Evolutionary conservation across 2,329 filamentous ascomycete genomes (phyloP), one percentile per base, ranked within the genome.

Genomic region (Diaporthe longicolla): DNA sequence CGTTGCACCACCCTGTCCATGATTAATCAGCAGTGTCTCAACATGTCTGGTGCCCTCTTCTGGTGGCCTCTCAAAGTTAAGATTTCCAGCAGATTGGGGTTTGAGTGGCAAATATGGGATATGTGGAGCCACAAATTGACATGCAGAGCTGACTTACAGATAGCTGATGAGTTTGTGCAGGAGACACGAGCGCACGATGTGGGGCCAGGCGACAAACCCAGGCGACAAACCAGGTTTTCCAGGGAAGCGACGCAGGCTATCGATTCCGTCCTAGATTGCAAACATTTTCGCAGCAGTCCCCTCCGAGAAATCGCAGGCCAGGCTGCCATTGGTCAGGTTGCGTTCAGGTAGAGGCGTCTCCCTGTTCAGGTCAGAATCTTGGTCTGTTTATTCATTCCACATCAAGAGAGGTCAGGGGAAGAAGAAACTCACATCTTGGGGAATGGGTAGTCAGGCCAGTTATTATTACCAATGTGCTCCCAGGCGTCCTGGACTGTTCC

Each of bases 401-500:
- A 1, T 2, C 9, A 3, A 13, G 32, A 0, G 4, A 32, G 1
- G 0, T 10, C 13, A 11, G 11, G 17, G 50, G 21, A 13, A 4
- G 7, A 13, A 17, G 1, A n/a, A 9, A 4, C 66, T 70, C 29
- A 70, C 66, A 45, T 10, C 1, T 45, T 26, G 9, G 37, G 66
- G 32, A 17, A 24, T 15, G 52, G 52, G 17, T 57, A 70, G 24
- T 10, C 52, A 24, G 66, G 66, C 66, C 66, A 69, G 29, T 24
- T 57, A 21, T 24, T 57, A 21, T 4, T 21, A 29, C 43, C 29
- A 43, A 71, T 61, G 21, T 40, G 29, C 2, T 29, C 17, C 71
- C 55, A 69, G 24, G 50, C 71, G 13, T 73, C 71, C 71, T 73
- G 40, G 8, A 73, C 29, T 26, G 61, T 73, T 24, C 71, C 71